These are phyloP conservation scores for Pyricularia grisea DNA, from an alignment of 2,329 filamentous ascomycete species.

Conservation along the genomic window DNA sequence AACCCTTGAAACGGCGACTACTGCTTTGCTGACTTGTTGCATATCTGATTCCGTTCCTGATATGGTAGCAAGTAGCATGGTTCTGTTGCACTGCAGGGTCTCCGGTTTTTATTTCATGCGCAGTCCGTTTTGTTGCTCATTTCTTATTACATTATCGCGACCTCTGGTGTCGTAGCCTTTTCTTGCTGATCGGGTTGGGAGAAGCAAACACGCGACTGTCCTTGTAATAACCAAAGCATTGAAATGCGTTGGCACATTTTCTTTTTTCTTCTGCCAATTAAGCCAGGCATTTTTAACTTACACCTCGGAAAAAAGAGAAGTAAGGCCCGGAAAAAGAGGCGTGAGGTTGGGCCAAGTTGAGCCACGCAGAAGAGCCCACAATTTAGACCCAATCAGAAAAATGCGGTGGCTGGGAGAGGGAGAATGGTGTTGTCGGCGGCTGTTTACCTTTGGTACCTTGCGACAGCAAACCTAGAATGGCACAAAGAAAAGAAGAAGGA, in stretches of 20 bases:
- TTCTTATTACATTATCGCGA: background rate
- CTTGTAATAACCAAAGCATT: background rate
- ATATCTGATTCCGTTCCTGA: background rate
- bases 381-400: background rate
- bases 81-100: background rate
- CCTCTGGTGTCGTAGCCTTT: background rate
- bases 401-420: background rate
- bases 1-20: background rate
- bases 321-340: too few relatives aligned
- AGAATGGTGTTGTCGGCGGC: background rate
- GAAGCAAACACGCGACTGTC: background rate
- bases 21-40: background rate
- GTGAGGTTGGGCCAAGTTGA: too few relatives aligned
- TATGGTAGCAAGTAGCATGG: background rate
- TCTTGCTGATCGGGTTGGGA: background rate
- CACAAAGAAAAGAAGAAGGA: too few relatives aligned
- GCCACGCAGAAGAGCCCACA: too few relatives aligned
- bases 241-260: background rate
- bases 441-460: too few relatives aligned
- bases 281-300: too few relatives aligned
- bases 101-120: background rate
- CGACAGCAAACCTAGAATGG: too few relatives aligned
- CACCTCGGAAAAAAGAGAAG: too few relatives aligned
- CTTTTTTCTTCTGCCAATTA: background rate
- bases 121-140: background rate